Conservation (phyloP, 257 asterid genomes). For the Nicotiana benthamiana region DNA sequence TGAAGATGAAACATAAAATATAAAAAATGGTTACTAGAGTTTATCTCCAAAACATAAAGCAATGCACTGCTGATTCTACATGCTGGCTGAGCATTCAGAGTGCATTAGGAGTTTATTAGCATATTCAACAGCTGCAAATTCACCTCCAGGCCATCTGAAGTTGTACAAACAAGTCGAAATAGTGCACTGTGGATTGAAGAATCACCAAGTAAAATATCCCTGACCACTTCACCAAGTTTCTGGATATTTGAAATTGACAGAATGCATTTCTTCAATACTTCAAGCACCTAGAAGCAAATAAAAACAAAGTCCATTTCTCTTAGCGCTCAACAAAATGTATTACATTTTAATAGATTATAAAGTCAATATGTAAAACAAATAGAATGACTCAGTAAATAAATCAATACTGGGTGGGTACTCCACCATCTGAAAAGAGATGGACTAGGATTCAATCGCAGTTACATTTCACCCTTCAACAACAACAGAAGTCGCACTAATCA, state of each 20-base stretch:
- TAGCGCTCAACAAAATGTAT: neutral
- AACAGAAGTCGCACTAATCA: neutral
- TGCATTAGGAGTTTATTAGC: neutral
- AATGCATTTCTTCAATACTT: conserved; percentile 68
- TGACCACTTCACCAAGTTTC: conserved; percentile 51
- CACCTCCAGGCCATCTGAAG: conserved; percentile 77
- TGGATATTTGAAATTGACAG: conserved; percentile 34
- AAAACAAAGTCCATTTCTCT: neutral
- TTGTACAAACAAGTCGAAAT: conserved; percentile 75
- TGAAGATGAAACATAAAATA: neutral
- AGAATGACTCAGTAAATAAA: neutral
- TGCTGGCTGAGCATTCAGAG: conserved; percentile 8
- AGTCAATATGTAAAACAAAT: neutral
- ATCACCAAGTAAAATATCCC: conserved; percentile 60
- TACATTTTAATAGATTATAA: neutral
- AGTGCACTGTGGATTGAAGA: conserved; percentile 76
- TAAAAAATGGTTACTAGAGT: neutral
- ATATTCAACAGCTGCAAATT: conserved; percentile 14
- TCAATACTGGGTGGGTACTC: neutral
- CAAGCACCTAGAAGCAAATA: conserved; percentile 53
- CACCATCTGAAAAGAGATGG: neutral
- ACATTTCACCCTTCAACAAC: neutral
- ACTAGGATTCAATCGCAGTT: neutral
- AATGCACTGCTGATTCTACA: conserved; percentile 8
- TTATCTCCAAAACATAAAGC: conserved; percentile 4